Base-by-base conservation (phyloP, 345 rosid genomes). In the Sapria himalayana region DNA sequence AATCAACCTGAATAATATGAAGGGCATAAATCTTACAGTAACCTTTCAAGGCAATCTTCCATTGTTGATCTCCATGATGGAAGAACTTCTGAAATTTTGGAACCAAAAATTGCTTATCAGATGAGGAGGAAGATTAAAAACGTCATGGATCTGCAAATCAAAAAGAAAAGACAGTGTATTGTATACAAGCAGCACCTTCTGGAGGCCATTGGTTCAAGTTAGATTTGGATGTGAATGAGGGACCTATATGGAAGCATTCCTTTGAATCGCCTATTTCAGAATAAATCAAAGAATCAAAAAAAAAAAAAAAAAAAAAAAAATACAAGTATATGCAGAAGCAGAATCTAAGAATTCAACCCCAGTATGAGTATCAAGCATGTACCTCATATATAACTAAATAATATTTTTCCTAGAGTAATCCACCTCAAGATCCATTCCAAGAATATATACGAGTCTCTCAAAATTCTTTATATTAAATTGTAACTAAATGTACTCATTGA, bases 241-340 rank as follows among this genome's bases (percentile, higher is more conserved):
- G 81, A 40, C 96, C 96, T 51, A 81, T 13, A 40, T 70, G 58
- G 52, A 73, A 85, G 23, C 67, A 48, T 63, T 85, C 94, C 48
- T 78, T 81, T 13, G 71, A 46, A 56, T 81, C 96, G 61, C 86
- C 93, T 76, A 50, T 44, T 41, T 34, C 19, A 11, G 19, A 22
- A 25, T 23, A 19, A 39, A 7, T 11, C 17, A 46, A 35, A 22
- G 29, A 41, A n/a, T n/a, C n/a, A n/a, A n/a, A n/a, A n/a, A n/a
- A n/a, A n/a, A n/a, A n/a, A n/a, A 2, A 19, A 54, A 17, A 25
- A 24, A 9, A 9, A 27, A 35, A n/a, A 48, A 73, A n/a, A n/a
- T n/a, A n/a, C n/a, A n/a, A n/a, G n/a, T n/a, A n/a, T n/a, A n/a
- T n/a, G n/a, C n/a, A n/a, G n/a, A n/a, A n/a, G n/a, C n/a, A n/a